phyloP scores from a whole-genome alignment of 108 stramenopile genomes.

The Skeletonema potamos region DNA sequence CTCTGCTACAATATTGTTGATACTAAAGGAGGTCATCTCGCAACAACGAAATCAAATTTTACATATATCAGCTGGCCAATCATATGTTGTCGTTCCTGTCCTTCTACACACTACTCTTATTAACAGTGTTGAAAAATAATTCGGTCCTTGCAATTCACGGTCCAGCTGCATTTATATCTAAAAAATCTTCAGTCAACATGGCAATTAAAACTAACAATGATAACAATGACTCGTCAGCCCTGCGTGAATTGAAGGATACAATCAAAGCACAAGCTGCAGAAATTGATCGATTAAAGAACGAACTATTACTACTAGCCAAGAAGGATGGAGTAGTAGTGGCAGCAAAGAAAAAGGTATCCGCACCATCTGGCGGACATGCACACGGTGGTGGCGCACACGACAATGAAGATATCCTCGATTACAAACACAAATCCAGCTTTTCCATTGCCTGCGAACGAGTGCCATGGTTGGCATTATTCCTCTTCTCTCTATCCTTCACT shows the following conservation, averaged over 20 bases:
- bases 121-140: not conserved
- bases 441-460: constrained; percentile 66
- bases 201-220: constrained; percentile 11
- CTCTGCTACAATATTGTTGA: too few relatives aligned
- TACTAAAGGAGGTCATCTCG: too few relatives aligned
- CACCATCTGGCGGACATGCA: constrained; percentile 46
- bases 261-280: constrained; percentile 66
- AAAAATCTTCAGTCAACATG: not conserved
- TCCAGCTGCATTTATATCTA: not conserved
- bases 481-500: constrained; percentile 71
- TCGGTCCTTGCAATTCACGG: not conserved
- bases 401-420: constrained; percentile 48
- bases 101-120: not conserved
- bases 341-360: constrained; percentile 7
- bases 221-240: constrained; percentile 33
- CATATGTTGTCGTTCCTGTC: not conserved
- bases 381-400: constrained; percentile 27
- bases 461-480: constrained; percentile 82
- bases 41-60: too few relatives aligned
- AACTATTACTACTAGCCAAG: constrained; percentile 24
- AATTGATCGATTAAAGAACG: constrained; percentile 62
- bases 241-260: constrained; percentile 80
- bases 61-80: too few relatives aligned
- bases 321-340: not conserved
- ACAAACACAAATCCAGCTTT: constrained; percentile 69